A percentile compares a stretch with the other conserved stretches of the same genome.
Evolutionary conservation across 2,329 filamentous ascomycete genomes (phyloP).

Genomic region (Chaetomiaceae sp.): DNA sequence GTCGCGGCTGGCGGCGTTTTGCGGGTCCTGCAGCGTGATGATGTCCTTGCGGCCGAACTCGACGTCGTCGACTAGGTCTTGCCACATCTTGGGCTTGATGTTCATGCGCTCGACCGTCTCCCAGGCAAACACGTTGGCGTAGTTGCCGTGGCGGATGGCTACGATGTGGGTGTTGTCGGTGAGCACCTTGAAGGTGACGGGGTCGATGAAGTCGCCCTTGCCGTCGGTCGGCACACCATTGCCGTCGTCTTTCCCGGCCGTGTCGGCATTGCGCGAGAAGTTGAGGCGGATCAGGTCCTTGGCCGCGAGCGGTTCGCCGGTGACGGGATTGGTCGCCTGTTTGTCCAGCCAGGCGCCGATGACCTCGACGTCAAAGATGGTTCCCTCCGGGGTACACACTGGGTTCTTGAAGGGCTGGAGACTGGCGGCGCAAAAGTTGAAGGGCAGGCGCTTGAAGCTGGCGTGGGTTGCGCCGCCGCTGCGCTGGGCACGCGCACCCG

Average conservation of each 20-base stretch:
- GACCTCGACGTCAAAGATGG: slow-evolving; percentile 91
- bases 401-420: slow-evolving; percentile 93
- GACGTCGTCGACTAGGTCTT: slow-evolving; percentile 79
- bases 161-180: slow-evolving; percentile 98
- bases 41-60: slow-evolving; percentile 88
- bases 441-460: slow-evolving; percentile 83
- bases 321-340: slow-evolving; percentile 86
- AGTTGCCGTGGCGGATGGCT: slow-evolving; percentile 70
- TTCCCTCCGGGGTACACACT: slow-evolving; percentile 82
- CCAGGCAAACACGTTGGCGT: slow-evolving; percentile 94
- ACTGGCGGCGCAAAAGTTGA: slow-evolving; percentile 96
- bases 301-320: slow-evolving; percentile 71
- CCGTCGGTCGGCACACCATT: slow-evolving; percentile 46
- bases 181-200: slow-evolving; percentile 94
- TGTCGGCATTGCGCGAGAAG: slow-evolving; percentile 84
- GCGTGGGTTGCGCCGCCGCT: slow-evolving; percentile 38
- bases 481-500: slow-evolving; percentile 55
- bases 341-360: slow-evolving; percentile 93
- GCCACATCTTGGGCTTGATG: slow-evolving; percentile 95
- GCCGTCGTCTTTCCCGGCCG: slow-evolving; percentile 44
- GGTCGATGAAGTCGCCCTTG: slow-evolving; percentile 82
- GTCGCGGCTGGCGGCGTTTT: slow-evolving; percentile 78
- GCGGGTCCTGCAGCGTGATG: slow-evolving; percentile 92
- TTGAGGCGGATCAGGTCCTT: slow-evolving; percentile 86
- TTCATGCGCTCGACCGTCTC: slow-evolving; percentile 95